A percentile compares a stretch with the other conserved stretches of the same genome.
These are phyloP conservation scores for Clarireedia paspali DNA, from an alignment of 2,329 filamentous ascomycete genomes.

Conservation along the genomic window DNA sequence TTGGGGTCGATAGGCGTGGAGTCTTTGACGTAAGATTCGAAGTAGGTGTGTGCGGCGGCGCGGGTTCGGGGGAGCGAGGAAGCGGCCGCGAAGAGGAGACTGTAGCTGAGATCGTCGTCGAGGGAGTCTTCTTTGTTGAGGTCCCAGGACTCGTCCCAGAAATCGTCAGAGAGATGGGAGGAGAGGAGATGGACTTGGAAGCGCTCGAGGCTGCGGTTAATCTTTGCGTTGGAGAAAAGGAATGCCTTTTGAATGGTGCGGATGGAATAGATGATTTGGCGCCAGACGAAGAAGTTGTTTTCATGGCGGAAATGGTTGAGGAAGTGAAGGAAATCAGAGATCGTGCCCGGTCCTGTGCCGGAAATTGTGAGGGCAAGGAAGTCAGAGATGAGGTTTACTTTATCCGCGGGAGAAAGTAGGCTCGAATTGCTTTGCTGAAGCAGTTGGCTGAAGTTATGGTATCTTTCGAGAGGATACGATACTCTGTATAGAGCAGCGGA, in stretches of 20 bases:
- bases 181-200: slow-evolving; percentile 2
- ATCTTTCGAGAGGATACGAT: slow-evolving; percentile 54
- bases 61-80: background rate
- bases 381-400: slow-evolving; percentile 62
- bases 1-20: background rate
- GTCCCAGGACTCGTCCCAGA: background rate
- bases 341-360: background rate
- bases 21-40: background rate
- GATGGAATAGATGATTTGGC: slow-evolving; percentile 4
- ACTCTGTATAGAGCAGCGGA: slow-evolving; percentile 63
- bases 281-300: slow-evolving; percentile 13
- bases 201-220: background rate
- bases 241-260: background rate
- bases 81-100: background rate
- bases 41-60: background rate
- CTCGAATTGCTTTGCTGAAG: slow-evolving; percentile 42
- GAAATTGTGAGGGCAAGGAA: slow-evolving; percentile 49
- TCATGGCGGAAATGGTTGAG: slow-evolving; percentile 12
- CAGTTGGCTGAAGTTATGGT: slow-evolving; percentile 49
- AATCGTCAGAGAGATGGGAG: background rate
- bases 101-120: background rate
- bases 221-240: slow-evolving; percentile 10
- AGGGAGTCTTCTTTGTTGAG: background rate
- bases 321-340: slow-evolving; percentile 11
- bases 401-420: slow-evolving; percentile 58